Conservation (phyloP, 2,329 filamentous ascomycete species). For the Fusarium foetens region DNA sequence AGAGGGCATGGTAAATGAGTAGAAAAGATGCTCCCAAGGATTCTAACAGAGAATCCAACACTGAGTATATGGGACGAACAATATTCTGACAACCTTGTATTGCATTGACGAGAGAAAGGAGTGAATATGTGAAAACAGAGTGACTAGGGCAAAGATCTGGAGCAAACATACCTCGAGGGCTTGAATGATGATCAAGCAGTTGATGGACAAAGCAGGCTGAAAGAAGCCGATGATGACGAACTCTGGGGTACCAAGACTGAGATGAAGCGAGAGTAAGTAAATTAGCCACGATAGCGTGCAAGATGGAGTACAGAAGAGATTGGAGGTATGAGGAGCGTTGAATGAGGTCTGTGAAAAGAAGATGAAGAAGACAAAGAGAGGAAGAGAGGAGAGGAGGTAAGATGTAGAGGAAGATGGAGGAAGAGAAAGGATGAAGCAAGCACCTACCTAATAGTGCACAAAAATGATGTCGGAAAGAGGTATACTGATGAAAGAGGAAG, state of each 20-base stretch:
- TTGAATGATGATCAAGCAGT: conserved; percentile 44
- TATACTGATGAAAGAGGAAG: conserved; percentile 25
- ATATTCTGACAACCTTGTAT: too few relatives aligned
- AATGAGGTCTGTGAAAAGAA: conserved; percentile 58
- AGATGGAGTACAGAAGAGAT: conserved; percentile 58
- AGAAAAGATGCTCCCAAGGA: neutral
- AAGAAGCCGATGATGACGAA: conserved; percentile 52
- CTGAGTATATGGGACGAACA: neutral
- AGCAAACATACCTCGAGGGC: conserved; percentile 41
- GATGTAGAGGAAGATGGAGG: conserved; percentile 10
- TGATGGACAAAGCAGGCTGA: conserved; percentile 44
- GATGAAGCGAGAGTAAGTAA: conserved; percentile 68
- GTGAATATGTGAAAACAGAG: neutral
- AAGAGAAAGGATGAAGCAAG: conserved; percentile 7
- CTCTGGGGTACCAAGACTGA: conserved; percentile 62
- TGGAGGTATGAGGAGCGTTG: conserved; percentile 47
- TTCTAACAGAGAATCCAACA: neutral
- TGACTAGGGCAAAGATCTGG: too few relatives aligned
- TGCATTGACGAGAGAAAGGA: too few relatives aligned
- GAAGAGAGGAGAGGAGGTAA: conserved; percentile 22
- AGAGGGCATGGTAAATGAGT: neutral
- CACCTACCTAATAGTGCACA: conserved; percentile 39
- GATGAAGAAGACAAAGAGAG: conserved; percentile 33
- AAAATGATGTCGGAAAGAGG: conserved; percentile 35
- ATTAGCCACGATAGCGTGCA: conserved; percentile 70